Conservation (phyloP, 116 monocot genomes). For the Zostera marina region DNA sequence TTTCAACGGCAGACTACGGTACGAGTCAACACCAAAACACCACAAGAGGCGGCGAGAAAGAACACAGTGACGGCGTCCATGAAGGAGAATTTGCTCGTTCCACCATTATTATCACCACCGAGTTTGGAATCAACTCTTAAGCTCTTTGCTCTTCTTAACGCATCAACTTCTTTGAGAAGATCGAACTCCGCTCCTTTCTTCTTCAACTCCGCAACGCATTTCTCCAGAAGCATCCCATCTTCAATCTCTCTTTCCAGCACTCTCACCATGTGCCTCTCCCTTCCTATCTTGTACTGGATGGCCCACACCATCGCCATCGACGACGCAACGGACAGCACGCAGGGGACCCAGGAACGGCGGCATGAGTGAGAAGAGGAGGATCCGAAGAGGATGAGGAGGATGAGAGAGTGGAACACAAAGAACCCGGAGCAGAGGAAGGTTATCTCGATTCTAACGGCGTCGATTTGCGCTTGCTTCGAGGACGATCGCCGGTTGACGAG, state of each 20-base stretch:
- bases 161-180: conserved; percentile 71
- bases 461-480: conserved; percentile 43
- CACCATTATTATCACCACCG: conserved; percentile 6
- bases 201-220: conserved; percentile 74
- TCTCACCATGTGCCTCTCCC: conserved; percentile 27
- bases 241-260: conserved; percentile 59
- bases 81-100: conserved; percentile 25
- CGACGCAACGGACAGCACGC: conserved; percentile 34
- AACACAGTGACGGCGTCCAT: conserved; percentile 36
- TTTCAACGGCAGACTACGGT: conserved; percentile 36
- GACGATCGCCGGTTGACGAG: conserved; percentile 49
- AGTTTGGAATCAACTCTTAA: conserved; percentile 44
- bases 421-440: conserved; percentile 55
- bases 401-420: conserved; percentile 67
- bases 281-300: conserved; percentile 55
- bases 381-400: conserved; percentile 39
- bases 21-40: conserved; percentile 30
- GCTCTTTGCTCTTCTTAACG: conserved; percentile 71
- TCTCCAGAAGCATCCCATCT: conserved; percentile 38
- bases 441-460: conserved; percentile 43
- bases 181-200: conserved; percentile 76
- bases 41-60: conserved; percentile 33
- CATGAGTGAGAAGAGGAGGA: conserved; percentile 16
- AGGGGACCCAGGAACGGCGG: conserved; percentile 64
- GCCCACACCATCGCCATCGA: conserved; percentile 67